Base-by-base conservation (phyloP, 1,284 basidiomycete species). In the Macrocystidia cucumis region DNA sequence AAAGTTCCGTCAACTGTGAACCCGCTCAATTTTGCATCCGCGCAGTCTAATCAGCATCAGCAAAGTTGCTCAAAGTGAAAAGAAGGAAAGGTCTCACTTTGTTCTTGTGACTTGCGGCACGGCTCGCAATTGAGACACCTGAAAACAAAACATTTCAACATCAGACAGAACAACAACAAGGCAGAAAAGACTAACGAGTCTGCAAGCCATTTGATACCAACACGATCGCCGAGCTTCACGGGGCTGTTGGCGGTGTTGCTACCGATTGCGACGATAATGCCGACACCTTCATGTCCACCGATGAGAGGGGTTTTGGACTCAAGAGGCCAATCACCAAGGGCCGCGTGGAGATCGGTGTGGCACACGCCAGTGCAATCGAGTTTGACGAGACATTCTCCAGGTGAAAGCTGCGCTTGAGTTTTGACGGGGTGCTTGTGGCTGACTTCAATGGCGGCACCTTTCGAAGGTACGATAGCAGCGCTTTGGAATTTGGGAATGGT, bases 191-290 rank as follows among this genome's bases (percentile, higher is more conserved):
- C 55, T 50, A 69, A 89, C 37, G 71, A 76, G 50, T 79, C 68
- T 5, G 81, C 83, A 24, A 86, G 62, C 85, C 86, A 88, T 56
- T 93, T 93, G 66, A 95, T 78, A 5, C 91, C 90, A 30, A 93
- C 90, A 9, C 82, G 72, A 44, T 91, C 79, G 16, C 90, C 88
- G 19, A 91, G 42, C 46, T 78, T 69, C 44, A 83, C 72, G 2
- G 75, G 72, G 6, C 76, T 77, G 39, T 69, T 41, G 21, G 58
- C 53, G 0, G 84, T 83, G 51, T 80, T 65, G 14, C 70, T 65
- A 29, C 78, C 88, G 48, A 92, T 83, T 24, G 86, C 87, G 25
- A 92, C 83, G 39, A 92, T 63, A 34, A 70, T 57, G 6, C 83
- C 82, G 11, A 85, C 75, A 44, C 85, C 87, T 60, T 91, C 88